Evolutionary conservation across 108 stramenopile species (phyloP).

Genomic region (Skeletonema tropicum): DNA sequence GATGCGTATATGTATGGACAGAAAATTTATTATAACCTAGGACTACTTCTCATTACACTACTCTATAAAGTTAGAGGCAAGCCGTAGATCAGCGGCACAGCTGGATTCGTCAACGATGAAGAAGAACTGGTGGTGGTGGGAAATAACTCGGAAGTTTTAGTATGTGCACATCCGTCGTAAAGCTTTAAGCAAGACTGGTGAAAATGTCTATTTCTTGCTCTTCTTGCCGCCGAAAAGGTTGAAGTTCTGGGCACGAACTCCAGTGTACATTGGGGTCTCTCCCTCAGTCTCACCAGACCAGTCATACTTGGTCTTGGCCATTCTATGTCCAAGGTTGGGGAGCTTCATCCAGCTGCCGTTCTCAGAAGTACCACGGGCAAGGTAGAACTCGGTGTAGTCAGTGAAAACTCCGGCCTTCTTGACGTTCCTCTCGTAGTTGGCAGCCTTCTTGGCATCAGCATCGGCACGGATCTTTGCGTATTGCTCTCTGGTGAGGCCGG

Average conservation of each 20-base stretch:
- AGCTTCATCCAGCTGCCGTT: conserved; percentile 64
- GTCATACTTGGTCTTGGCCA: conserved; percentile 89
- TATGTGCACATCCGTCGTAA: neutral
- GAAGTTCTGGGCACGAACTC: conserved; percentile 12
- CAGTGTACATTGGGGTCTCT: conserved; percentile 32
- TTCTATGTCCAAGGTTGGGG: conserved; percentile 73
- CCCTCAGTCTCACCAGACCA: conserved; percentile 56
- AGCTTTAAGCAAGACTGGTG: neutral
- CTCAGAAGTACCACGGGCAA: conserved; percentile 72
- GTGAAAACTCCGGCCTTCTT: conserved; percentile 83
- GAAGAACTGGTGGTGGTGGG: neutral
- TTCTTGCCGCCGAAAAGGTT: neutral
- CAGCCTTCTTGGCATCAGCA: conserved; percentile 67
- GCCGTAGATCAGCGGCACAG: neutral
- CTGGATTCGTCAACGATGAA: neutral
- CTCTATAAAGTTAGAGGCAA: neutral
- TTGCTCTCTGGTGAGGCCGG: conserved; percentile 69
- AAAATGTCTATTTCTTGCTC: conserved; percentile 21
- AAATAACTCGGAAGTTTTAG: neutral
- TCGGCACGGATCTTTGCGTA: conserved; percentile 71
- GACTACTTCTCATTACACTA: neutral
- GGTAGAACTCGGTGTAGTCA: conserved; percentile 83
- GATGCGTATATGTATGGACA: no score
- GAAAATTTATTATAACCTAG: neutral
- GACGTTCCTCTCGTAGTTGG: conserved; percentile 79